Percentiles rank a stretch among this genome's conserved stretches.
Evolutionary conservation across 164 flowering plant species (phyloP).

Genomic region (Vitis rupestris): DNA sequence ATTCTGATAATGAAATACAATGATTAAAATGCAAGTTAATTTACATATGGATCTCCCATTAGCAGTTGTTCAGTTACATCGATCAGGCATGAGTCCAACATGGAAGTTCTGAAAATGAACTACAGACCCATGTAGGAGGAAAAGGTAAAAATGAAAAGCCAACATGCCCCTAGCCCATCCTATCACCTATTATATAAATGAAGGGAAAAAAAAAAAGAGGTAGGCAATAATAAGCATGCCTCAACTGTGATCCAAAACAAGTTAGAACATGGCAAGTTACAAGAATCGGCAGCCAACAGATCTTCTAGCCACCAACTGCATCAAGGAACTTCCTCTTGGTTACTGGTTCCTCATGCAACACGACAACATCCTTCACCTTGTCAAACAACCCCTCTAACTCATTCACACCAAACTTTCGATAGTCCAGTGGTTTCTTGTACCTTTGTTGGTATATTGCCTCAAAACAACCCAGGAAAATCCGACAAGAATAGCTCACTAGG

Average conservation of each 20-base stretch:
- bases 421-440: slow-evolving; percentile 71
- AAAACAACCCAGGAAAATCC: slow-evolving; percentile 55
- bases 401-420: slow-evolving; percentile 53
- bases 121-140: background rate
- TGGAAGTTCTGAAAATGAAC: background rate
- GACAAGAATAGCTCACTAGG: slow-evolving; percentile 80
- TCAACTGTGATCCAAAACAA: background rate
- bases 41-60: background rate
- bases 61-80: background rate
- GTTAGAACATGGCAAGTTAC: background rate
- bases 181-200: background rate
- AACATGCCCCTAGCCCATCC: background rate
- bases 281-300: background rate
- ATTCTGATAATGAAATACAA: too few species aligned
- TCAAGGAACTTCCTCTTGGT: slow-evolving; percentile 64
- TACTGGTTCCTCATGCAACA: slow-evolving; percentile 58
- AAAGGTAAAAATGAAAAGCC: background rate
- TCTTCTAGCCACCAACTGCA: slow-evolving; percentile 45
- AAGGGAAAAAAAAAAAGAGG: background rate
- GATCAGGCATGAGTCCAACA: background rate
- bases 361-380: slow-evolving; percentile 65
- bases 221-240: background rate
- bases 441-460: slow-evolving; percentile 78
- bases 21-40: background rate
- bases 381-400: slow-evolving; percentile 69